phyloP scores from a whole-genome alignment of 352 stramenopile genomes.

The Phytophthora quininea region DNA sequence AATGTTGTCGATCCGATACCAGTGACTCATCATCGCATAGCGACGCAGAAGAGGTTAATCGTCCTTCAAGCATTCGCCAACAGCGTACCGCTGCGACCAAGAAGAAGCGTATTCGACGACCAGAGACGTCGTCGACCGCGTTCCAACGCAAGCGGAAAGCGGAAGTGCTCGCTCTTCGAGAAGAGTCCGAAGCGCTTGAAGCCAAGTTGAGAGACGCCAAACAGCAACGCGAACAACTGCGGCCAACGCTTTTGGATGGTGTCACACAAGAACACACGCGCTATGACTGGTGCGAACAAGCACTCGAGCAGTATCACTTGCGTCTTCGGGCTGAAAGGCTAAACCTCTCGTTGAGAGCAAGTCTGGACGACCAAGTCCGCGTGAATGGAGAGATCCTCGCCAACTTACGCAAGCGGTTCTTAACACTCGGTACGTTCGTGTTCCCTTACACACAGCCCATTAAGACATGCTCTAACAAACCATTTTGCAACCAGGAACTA shows the following conservation, averaged over 20 bases:
- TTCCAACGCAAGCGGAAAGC: conserved; percentile 23
- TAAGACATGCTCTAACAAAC: not conserved
- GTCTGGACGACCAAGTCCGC: conserved; percentile 18
- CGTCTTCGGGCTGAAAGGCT: conserved; percentile 23
- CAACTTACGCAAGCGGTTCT: conserved; percentile 3
- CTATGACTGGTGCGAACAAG: conserved; percentile 11
- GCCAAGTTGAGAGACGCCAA: conserved; percentile 2
- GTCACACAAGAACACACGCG: not conserved
- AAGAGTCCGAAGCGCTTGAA: conserved; percentile 13
- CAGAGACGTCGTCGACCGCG: conserved; percentile 24
- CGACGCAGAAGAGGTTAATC: not conserved
- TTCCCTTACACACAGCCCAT: not conserved
- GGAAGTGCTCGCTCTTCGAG: conserved; percentile 12
- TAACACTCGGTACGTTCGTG: not conserved
- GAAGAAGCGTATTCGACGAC: conserved; percentile 19
- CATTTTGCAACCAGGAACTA: not conserved
- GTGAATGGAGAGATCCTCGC: conserved; percentile 6
- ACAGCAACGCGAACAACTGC: not conserved
- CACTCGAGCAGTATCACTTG: conserved; percentile 16
- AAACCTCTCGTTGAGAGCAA: conserved; percentile 25
- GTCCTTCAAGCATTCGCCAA: too few relatives aligned
- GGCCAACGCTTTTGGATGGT: not conserved
- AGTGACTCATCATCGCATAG: not conserved
- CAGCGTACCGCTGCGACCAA: conserved; percentile 5
- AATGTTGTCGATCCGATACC: not conserved